Conservation (phyloP, 2,329 filamentous ascomycete species). For the Dactylellina haptotyla region DNA sequence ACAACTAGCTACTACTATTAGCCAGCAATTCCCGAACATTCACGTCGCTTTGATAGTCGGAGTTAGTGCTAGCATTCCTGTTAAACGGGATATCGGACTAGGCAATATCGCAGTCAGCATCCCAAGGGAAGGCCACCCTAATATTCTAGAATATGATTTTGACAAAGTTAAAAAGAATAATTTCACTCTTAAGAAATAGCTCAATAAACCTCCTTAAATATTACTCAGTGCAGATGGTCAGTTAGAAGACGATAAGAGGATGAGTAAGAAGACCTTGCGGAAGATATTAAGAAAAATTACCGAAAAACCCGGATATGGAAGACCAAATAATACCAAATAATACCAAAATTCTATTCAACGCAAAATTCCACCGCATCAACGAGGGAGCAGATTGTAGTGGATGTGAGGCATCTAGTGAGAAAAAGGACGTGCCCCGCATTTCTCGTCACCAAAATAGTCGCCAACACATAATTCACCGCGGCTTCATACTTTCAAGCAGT, state of each 20-base stretch:
- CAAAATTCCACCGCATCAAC: background rate
- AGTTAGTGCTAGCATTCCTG: constrained; percentile 7
- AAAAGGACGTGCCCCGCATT: background rate
- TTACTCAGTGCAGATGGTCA: constrained; percentile 11
- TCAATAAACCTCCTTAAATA: constrained; percentile 9
- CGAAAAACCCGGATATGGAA: background rate
- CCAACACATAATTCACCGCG: background rate
- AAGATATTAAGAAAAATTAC: constrained; percentile 9
- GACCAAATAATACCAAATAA: background rate
- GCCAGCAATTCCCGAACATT: constrained; percentile 16
- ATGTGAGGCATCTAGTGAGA: background rate
- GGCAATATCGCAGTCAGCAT: constrained; percentile 10
- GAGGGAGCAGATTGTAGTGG: background rate
- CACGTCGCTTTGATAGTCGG: constrained; percentile 11
- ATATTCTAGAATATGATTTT: constrained; percentile 20
- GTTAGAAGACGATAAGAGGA: constrained; percentile 13
- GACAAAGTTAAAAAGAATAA: background rate
- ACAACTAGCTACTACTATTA: background rate
- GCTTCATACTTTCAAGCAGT: constrained; percentile 10
- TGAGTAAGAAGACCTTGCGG: background rate
- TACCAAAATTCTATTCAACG: constrained; percentile 2
- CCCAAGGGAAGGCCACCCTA: background rate
- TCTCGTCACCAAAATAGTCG: background rate
- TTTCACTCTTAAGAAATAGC: background rate
- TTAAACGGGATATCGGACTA: background rate